Base-by-base conservation (phyloP, 1,284 basidiomycete species). In the Melanopsichium pennsylvanicum region DNA sequence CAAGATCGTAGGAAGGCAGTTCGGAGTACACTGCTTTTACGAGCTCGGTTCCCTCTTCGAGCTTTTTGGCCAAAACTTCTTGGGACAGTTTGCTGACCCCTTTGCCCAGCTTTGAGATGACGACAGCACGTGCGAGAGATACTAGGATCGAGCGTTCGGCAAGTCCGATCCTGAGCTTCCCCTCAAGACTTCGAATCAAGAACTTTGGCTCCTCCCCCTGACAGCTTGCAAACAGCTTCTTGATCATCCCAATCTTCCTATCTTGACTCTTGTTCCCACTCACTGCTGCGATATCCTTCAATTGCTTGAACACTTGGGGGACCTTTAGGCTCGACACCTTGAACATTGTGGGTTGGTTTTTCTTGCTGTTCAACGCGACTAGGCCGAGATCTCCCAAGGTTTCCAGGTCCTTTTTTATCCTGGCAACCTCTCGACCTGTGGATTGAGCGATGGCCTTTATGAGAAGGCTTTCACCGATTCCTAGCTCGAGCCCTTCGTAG, bases 1-100 rank as follows among this genome's bases (percentile, higher is more conserved):
- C 91, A 55, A 89, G 83, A 78, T 98, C 93, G 81, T 98, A 97
- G 5, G 86, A 90, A 0, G 96, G 96, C 29, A 98, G 84, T 84
- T 98, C 95, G 70, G 93, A 97, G 82, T 92, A 98, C 10, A 97
- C 93, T 2, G 89, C 85, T 83, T 97, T 98, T 70, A 98, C 86
- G 19, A 87, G 86, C 64, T 87, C 86, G 0, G 89, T 84, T 1
- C 88, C 92, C 63, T 91, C 86, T 77, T 95, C 92, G n/a, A 97
- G 84, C 51, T 88, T 86, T 42, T 84, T 82, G 0, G 88, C 85
- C 15, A 97, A 84, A 74, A 88, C 87, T 37, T 95, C 93, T 46
- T 86, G 84, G 68, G 85, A 56, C 23, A 74, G 88, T 12, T 46
- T 58, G 4, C 50, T 37, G 25, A 85, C 88, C 83, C 90, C 90